Conservation (phyloP, 2,329 filamentous ascomycete species). For the Gaeumannomyces sp. region DNA sequence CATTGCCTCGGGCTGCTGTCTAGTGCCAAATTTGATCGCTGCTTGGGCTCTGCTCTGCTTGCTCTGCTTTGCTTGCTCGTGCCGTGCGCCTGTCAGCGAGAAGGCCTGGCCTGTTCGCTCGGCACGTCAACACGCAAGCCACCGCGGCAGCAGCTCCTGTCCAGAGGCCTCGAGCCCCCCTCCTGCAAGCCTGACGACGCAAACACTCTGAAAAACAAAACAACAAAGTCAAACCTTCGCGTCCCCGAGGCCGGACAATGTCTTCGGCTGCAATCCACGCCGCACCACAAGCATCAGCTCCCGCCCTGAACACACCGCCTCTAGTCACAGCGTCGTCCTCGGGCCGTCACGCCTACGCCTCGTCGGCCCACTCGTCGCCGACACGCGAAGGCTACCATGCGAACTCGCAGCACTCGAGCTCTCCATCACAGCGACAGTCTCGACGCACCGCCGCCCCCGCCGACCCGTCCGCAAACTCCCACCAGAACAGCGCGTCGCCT, state of each 20-base stretch:
- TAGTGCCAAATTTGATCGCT: constrained; percentile 1
- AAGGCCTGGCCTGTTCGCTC: background rate
- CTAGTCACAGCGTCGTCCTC: constrained; percentile 39
- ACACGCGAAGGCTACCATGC: constrained; percentile 53
- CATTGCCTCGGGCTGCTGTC: background rate
- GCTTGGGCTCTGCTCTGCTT: background rate
- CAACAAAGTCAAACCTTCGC: background rate
- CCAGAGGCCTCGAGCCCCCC: background rate
- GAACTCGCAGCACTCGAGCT: constrained; percentile 40
- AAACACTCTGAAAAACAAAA: background rate
- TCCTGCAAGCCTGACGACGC: background rate
- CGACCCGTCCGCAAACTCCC: constrained; percentile 21
- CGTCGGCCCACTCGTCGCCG: constrained; percentile 44
- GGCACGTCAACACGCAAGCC: background rate
- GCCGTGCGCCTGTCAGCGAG: background rate
- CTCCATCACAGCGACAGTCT: constrained; percentile 48
- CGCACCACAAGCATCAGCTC: constrained; percentile 44
- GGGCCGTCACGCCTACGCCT: constrained; percentile 42
- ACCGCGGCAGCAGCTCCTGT: background rate
- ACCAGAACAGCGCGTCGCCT: constrained; percentile 12
- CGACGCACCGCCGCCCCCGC: constrained; percentile 46
- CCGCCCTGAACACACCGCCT: constrained; percentile 39
- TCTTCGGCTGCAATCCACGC: constrained; percentile 60
- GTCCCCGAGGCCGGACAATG: constrained; percentile 38
- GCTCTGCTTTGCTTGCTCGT: background rate